Conservation (phyloP, 257 asterid genomes). For the Apocynum venetum region DNA sequence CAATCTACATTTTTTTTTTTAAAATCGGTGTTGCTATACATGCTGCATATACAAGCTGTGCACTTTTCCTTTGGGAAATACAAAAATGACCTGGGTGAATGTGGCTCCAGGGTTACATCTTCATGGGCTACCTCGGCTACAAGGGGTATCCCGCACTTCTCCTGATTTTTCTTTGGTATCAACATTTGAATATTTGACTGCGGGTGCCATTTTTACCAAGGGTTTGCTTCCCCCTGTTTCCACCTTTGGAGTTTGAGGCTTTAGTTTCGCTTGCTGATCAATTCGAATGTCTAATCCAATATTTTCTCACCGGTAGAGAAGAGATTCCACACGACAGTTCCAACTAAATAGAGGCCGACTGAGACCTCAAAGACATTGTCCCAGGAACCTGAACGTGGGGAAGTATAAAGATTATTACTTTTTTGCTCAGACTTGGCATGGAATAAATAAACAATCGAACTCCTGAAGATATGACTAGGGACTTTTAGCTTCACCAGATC, state of each 20-base stretch:
- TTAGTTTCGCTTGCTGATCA: neutral
- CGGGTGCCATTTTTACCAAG: neutral
- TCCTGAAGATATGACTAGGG: neutral
- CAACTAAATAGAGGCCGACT: slow-evolving; percentile 73
- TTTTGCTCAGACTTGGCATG: slow-evolving; percentile 5
- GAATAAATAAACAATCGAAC: neutral
- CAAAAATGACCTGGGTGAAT: neutral
- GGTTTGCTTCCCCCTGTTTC: neutral
- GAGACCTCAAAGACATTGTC: slow-evolving; percentile 74
- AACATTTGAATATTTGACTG: neutral
- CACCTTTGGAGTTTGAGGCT: slow-evolving; percentile 9
- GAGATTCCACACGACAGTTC: slow-evolving; percentile 77
- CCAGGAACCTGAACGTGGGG: slow-evolving; percentile 63
- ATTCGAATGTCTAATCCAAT: slow-evolving; percentile 28
- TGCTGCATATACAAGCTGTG: slow-evolving; percentile 5
- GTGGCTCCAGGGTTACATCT: neutral
- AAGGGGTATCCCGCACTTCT: neutral
- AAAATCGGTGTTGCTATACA: slow-evolving; percentile 6
- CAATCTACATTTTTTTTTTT: neutral
- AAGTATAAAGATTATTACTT: slow-evolving; percentile 1
- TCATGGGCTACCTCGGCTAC: neutral
- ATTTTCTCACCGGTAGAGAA: slow-evolving; percentile 90
- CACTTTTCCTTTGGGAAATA: neutral
- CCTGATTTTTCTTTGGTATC: neutral
- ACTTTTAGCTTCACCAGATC: neutral